Percentiles rank a stretch among this genome's conserved stretches.
These are phyloP conservation scores for Pharus latifolius DNA, from an alignment of 176 grass and related monocot genomes.

Conservation along the genomic window DNA sequence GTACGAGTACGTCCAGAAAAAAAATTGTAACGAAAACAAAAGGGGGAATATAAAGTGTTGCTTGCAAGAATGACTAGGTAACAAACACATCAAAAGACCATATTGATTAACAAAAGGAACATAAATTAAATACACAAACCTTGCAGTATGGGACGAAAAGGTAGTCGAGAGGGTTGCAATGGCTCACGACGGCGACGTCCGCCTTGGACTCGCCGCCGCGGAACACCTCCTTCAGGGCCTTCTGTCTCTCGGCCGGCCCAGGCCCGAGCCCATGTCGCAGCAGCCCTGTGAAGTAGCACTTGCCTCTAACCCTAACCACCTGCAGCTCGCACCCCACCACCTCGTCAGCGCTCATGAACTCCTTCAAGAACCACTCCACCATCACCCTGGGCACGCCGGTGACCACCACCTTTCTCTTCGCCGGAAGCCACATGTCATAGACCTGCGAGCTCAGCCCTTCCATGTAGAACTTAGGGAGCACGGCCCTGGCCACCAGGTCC, in stretches of 20 bases:
- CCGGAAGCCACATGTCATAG: conserved; percentile 37
- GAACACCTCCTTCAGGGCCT: conserved; percentile 16
- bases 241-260: not conserved
- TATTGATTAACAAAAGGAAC: too few species aligned
- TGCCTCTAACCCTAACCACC: conserved; percentile 2
- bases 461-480: conserved; percentile 77
- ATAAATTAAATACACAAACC: conserved; percentile 41
- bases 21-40: not conserved
- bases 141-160: conserved; percentile 46
- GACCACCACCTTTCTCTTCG: conserved; percentile 34
- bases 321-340: conserved; percentile 60
- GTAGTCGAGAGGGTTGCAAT: conserved; percentile 14
- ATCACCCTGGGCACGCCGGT: conserved; percentile 55
- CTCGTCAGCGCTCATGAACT: conserved; percentile 45
- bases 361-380: conserved; percentile 66
- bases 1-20: not conserved
- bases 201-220: too few species aligned
- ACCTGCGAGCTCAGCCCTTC: conserved; percentile 53
- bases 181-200: conserved; percentile 32
- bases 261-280: not conserved
- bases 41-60: not conserved
- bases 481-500: conserved; percentile 51
- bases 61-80: too few species aligned
- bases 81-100: too few species aligned
- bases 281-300: conserved; percentile 59